A percentile compares a stretch with the other conserved stretches of the same genome.
Evolutionary conservation across 768 basidiomycete species (phyloP).

Genomic region (Kwoniella sp.): DNA sequence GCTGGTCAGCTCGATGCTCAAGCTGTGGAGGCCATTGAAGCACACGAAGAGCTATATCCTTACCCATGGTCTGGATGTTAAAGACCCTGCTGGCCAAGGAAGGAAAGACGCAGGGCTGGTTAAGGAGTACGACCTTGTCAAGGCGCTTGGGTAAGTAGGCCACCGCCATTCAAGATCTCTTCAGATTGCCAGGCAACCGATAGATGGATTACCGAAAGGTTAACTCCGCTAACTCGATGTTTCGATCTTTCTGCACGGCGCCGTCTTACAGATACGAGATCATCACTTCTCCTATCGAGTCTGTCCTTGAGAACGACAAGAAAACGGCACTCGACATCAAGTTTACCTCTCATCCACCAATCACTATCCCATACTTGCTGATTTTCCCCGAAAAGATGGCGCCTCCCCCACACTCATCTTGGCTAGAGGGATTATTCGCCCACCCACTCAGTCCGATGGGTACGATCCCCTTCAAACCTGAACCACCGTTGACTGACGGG

Average conservation of each 20-base stretch:
- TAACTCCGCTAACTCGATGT: no score
- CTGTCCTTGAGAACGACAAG: slow-evolving; percentile 2
- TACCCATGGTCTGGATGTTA: slow-evolving; percentile 33
- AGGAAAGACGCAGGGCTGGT: slow-evolving; percentile 28
- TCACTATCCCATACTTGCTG: slow-evolving; percentile 26
- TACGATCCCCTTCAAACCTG: slow-evolving; percentile 10
- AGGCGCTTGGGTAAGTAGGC: slow-evolving; percentile 22
- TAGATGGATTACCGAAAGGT: no score
- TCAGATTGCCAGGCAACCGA: no score
- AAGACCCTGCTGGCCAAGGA: slow-evolving; percentile 19
- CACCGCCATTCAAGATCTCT: background rate
- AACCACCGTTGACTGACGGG: background rate
- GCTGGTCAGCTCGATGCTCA: slow-evolving; percentile 20
- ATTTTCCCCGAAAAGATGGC: slow-evolving; percentile 26
- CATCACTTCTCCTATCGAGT: slow-evolving; percentile 23
- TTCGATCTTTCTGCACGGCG: no score
- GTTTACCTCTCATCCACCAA: slow-evolving; percentile 17
- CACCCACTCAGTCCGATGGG: slow-evolving; percentile 5
- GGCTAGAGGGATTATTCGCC: slow-evolving; percentile 8
- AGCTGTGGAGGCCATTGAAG: slow-evolving; percentile 28
- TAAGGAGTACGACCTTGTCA: slow-evolving; percentile 19
- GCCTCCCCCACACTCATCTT: slow-evolving; percentile 12
- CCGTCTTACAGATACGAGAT: slow-evolving; percentile 21
- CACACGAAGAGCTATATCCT: slow-evolving; percentile 29
- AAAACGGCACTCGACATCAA: slow-evolving; percentile 8